Conservation (phyloP, 805 yeast species). For the Scheffersomyces lignosus region DNA sequence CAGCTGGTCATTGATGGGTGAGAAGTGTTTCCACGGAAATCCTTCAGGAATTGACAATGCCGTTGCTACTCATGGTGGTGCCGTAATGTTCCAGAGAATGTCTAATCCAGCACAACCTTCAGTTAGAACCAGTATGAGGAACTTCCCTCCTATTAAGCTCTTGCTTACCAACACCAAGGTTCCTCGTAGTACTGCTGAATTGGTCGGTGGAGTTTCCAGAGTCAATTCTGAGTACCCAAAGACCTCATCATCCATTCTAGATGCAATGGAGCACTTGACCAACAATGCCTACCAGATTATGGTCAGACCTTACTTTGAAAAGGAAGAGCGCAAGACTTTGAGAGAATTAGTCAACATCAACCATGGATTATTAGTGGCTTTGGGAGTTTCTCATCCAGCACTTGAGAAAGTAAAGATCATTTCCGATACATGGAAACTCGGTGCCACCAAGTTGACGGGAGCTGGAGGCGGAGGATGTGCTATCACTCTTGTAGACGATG, state of each 20-base stretch:
- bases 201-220: conserved; percentile 74
- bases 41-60: conserved; percentile 98
- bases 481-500: conserved; percentile 69
- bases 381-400: conserved; percentile 94
- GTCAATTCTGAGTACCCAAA: conserved; percentile 54
- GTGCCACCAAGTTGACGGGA: conserved; percentile 92
- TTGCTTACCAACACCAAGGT: conserved; percentile 80
- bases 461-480: conserved; percentile 99
- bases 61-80: conserved; percentile 95
- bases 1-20: conserved; percentile 89
- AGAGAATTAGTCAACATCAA: conserved; percentile 72
- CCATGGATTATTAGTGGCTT: conserved; percentile 80
- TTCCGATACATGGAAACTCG: conserved; percentile 65
- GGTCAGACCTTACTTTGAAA: conserved; percentile 50
- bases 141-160: conserved; percentile 72
- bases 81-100: conserved; percentile 81
- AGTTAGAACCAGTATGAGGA: conserved; percentile 64
- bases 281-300: conserved; percentile 69
- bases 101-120: conserved; percentile 52
- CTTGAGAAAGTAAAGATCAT: conserved; percentile 70
- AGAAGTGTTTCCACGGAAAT: conserved; percentile 92
- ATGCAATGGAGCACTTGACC: conserved; percentile 74
- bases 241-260: conserved; percentile 58
- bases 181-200: conserved; percentile 83
- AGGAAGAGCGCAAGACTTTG: conserved; percentile 38